These are phyloP conservation scores for Exidia glandulosa DNA, from an alignment of 768 basidiomycete species.

Conservation along the genomic window DNA sequence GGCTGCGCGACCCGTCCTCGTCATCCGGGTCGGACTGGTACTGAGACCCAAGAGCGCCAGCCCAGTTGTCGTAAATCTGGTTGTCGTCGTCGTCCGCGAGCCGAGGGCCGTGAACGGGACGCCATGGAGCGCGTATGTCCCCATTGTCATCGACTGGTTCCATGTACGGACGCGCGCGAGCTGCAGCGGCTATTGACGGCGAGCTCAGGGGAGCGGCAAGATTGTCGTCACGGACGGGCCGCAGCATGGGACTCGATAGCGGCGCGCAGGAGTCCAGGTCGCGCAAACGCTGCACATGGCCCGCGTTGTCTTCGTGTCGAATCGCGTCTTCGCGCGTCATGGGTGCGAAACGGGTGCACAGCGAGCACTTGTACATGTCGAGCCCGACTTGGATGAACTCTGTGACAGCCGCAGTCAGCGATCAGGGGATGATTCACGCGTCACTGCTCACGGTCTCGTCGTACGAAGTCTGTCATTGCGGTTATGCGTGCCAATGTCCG, in stretches of 20 bases:
- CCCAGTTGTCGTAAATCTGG: neutral
- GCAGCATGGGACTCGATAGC: neutral
- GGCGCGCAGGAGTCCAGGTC: neutral
- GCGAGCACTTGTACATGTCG: neutral
- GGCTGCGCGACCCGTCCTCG: neutral
- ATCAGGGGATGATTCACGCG: too few relatives aligned
- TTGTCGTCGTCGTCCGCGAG: neutral
- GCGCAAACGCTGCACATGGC: neutral
- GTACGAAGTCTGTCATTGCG: neutral
- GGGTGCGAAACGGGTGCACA: neutral
- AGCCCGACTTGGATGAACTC: too few relatives aligned
- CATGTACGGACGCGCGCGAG: neutral
- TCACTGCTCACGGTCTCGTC: neutral
- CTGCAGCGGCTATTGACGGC: too few relatives aligned
- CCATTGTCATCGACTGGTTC: neutral
- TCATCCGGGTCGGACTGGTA: neutral
- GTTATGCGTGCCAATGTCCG: too few relatives aligned
- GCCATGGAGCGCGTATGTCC: neutral
- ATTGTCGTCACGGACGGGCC: neutral
- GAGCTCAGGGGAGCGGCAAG: neutral
- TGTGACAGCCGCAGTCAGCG: too few relatives aligned
- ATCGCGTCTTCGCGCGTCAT: neutral
- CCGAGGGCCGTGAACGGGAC: neutral
- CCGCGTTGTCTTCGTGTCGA: neutral
- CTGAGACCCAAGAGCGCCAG: neutral